These are phyloP conservation scores for Pythium vanterpoolii DNA, from an alignment of 352 stramenopile species.

Conservation along the genomic window DNA sequence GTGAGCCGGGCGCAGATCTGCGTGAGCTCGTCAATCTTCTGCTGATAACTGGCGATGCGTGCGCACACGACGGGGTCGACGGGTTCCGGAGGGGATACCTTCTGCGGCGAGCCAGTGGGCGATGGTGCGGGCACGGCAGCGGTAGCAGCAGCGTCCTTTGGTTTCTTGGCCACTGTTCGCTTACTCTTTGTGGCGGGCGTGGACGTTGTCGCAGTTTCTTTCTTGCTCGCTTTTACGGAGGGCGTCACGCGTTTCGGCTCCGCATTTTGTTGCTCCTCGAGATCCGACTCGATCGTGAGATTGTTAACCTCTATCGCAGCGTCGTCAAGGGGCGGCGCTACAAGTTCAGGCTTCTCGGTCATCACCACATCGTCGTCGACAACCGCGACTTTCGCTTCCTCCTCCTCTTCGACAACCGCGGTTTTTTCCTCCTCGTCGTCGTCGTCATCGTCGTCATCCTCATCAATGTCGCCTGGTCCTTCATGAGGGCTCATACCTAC, in stretches of 20 bases:
- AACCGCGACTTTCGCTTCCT: slow-evolving; percentile 24
- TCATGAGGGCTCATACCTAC: slow-evolving; percentile 20
- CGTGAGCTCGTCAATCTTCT: slow-evolving; percentile 76
- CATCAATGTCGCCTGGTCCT: slow-evolving; percentile 10
- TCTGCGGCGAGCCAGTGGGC: slow-evolving; percentile 13
- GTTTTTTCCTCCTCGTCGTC: slow-evolving; percentile 11
- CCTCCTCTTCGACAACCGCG: slow-evolving; percentile 4
- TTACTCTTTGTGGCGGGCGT: not conserved
- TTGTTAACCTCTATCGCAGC: not conserved
- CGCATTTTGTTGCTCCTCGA: not conserved
- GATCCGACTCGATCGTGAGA: not conserved
- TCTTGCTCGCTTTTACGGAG: too few species aligned
- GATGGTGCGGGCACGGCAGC: not conserved
- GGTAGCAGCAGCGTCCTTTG: slow-evolving; percentile 4
- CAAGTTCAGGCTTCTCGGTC: not conserved
- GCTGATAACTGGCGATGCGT: slow-evolving; percentile 62
- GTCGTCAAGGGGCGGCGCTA: not conserved
- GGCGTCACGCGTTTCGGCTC: too few species aligned
- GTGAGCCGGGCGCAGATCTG: slow-evolving; percentile 35
- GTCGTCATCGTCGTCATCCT: slow-evolving; percentile 25
- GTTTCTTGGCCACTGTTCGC: slow-evolving; percentile 1
- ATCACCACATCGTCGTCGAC: slow-evolving; percentile 6
- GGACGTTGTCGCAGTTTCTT: not conserved
- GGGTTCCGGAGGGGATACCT: slow-evolving; percentile 14
- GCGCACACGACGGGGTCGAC: slow-evolving; percentile 58